Conservation (phyloP, 805 yeast genomes). For the Yarrowia bubula region DNA sequence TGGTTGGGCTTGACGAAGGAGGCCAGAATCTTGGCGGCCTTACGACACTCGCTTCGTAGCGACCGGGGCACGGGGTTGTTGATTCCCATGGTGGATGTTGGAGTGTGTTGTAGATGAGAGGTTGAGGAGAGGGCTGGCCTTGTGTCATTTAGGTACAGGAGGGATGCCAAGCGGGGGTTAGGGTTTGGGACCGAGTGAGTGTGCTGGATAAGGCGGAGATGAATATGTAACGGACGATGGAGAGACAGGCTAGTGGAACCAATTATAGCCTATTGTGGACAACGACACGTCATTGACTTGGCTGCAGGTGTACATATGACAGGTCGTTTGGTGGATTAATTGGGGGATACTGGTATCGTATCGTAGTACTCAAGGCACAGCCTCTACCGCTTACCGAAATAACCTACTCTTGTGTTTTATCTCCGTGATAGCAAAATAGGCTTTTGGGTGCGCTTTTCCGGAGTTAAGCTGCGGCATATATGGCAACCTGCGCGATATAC, state of each 20-base stretch:
- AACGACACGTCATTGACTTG: too few species aligned
- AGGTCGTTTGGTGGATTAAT: too few species aligned
- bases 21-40: conserved; percentile 88
- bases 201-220: too few species aligned
- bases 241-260: too few species aligned
- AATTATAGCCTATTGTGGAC: too few species aligned
- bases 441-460: background rate
- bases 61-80: conserved; percentile 95
- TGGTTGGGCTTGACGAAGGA: conserved; percentile 95
- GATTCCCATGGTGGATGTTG: conserved; percentile 58
- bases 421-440: background rate
- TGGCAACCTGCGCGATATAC: conserved; percentile 13
- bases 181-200: too few species aligned
- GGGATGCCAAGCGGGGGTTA: conserved; percentile 8
- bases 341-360: too few species aligned
- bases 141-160: background rate
- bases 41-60: conserved; percentile 68
- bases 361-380: too few species aligned
- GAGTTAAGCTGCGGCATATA: conserved; percentile 13
- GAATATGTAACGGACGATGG: too few species aligned
- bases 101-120: background rate
- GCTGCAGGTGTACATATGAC: too few species aligned
- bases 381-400: too few species aligned
- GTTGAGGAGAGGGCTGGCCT: conserved; percentile 15
- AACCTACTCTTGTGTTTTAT: background rate